phyloP scores from a whole-genome alignment of 768 basidiomycete species.

The Artomyces pyxidatus region DNA sequence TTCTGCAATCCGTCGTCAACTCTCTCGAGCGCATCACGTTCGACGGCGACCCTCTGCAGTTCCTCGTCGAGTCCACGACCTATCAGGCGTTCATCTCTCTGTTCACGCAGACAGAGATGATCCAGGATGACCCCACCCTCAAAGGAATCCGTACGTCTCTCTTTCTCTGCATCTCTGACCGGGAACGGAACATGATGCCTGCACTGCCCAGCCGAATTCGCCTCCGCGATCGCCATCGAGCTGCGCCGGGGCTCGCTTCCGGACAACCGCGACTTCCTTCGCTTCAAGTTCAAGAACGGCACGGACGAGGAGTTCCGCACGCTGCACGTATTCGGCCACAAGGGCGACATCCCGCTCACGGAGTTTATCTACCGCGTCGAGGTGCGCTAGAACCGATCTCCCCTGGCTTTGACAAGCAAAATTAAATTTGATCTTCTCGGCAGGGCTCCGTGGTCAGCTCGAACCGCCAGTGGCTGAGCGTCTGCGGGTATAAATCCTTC shows the following conservation, averaged over 20 bases:
- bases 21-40: slow-evolving; percentile 74
- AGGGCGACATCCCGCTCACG: slow-evolving; percentile 70
- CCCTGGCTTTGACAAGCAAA: no score
- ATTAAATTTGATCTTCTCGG: neutral
- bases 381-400: no score
- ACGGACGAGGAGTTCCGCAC: slow-evolving; percentile 55
- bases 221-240: slow-evolving; percentile 70
- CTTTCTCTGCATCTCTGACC: neutral
- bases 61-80: slow-evolving; percentile 71
- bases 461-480: slow-evolving; percentile 36
- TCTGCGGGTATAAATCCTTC: slow-evolving; percentile 24
- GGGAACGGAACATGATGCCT: neutral
- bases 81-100: slow-evolving; percentile 90
- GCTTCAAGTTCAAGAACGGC: slow-evolving; percentile 83
- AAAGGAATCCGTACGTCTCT: slow-evolving; percentile 55
- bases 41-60: slow-evolving; percentile 70
- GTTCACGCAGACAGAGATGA: slow-evolving; percentile 68
- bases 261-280: slow-evolving; percentile 73
- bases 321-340: slow-evolving; percentile 67
- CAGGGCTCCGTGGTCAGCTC: slow-evolving; percentile 39
- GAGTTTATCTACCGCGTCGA: slow-evolving; percentile 81
- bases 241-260: slow-evolving; percentile 68
- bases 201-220: slow-evolving; percentile 51
- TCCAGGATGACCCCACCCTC: slow-evolving; percentile 48
- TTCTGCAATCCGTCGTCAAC: slow-evolving; percentile 61